These are phyloP conservation scores for Prunus dulcis DNA, from an alignment of 306 rosid species.

Conservation along the genomic window DNA sequence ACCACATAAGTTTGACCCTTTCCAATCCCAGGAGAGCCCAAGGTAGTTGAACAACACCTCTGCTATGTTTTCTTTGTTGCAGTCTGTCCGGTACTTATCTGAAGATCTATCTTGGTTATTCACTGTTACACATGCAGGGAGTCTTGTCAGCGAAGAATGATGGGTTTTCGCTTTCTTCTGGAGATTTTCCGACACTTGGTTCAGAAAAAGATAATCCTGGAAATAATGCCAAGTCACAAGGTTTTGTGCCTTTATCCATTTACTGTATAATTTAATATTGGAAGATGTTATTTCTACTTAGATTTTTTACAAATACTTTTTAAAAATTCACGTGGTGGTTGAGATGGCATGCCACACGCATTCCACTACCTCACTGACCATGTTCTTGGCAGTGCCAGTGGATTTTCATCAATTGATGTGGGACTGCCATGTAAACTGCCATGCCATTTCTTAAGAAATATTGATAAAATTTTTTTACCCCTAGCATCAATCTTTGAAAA, in stretches of 20 bases:
- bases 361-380: neutral
- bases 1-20: neutral
- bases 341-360: neutral
- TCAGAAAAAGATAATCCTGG: slow-evolving; percentile 70
- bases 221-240: slow-evolving; percentile 59
- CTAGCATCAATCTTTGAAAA: neutral
- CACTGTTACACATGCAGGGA: slow-evolving; percentile 46
- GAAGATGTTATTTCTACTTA: neutral
- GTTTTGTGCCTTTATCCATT: slow-evolving; percentile 35
- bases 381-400: neutral
- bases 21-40: neutral
- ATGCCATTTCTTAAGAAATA: neutral
- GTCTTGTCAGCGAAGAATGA: slow-evolving; percentile 50
- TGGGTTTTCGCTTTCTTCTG: slow-evolving; percentile 79
- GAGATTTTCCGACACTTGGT: slow-evolving; percentile 97
- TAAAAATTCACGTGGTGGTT: neutral
- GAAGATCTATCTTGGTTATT: slow-evolving; percentile 12
- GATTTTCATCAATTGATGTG: neutral
- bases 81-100: neutral
- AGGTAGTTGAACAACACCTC: neutral
- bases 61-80: slow-evolving; percentile 7
- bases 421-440: neutral
- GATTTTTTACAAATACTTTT: neutral
- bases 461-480: neutral
- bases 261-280: slow-evolving; percentile 6